Conservation (phyloP, 768 basidiomycete species). For the Trametes punicea region DNA sequence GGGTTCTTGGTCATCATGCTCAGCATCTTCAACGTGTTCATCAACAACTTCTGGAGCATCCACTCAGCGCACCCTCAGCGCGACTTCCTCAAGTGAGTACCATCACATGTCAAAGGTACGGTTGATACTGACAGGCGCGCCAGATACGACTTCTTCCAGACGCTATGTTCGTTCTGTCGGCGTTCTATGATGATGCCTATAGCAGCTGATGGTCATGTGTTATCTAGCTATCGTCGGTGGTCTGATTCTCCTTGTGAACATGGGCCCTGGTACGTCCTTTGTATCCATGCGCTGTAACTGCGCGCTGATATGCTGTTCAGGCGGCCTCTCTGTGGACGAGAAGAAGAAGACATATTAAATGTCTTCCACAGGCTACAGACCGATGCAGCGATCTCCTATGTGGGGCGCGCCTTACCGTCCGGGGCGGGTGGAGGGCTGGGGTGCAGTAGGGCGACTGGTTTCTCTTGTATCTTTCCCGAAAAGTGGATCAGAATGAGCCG, state of each 20-base stretch:
- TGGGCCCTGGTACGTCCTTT: constrained; percentile 77
- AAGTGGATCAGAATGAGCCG: constrained; percentile 13
- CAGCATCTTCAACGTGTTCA: constrained; percentile 94
- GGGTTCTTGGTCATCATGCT: constrained; percentile 90
- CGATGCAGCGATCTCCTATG: neutral
- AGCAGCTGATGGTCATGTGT: neutral
- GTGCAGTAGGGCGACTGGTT: constrained; percentile 13
- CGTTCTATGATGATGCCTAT: neutral
- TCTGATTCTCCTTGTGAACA: constrained; percentile 94
- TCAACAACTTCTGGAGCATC: constrained; percentile 98
- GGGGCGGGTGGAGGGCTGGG: neutral
- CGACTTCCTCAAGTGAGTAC: constrained; percentile 91
- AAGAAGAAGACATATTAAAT: constrained; percentile 91
- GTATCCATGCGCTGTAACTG: constrained; percentile 1
- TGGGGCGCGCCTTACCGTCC: neutral
- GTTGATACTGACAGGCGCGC: constrained; percentile 21
- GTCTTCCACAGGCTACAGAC: neutral
- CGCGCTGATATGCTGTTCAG: constrained; percentile 33
- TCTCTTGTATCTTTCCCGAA: constrained; percentile 14
- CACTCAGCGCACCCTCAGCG: constrained; percentile 90
- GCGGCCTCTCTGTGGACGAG: constrained; percentile 96
- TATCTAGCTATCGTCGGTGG: constrained; percentile 87
- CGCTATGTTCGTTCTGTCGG: constrained; percentile 53
- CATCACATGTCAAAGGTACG: neutral
- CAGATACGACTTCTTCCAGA: constrained; percentile 99